A percentile compares a stretch with the other conserved stretches of the same genome.
Conservation (phyloP, 2,329 filamentous ascomycete species). For the Pyrenochaeta sp. region DNA sequence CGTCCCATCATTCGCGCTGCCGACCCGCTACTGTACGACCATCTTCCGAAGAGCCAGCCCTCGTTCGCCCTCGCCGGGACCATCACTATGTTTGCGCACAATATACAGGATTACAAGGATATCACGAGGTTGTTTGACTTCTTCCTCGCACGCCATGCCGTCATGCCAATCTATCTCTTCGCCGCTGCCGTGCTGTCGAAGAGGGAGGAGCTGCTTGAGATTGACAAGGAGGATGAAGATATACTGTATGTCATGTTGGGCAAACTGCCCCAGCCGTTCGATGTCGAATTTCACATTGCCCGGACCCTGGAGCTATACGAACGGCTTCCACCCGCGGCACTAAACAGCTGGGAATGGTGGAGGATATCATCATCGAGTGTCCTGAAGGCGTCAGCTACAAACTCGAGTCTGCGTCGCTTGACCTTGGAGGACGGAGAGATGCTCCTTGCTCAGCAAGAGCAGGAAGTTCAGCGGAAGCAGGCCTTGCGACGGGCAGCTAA, state of each 20-base stretch:
- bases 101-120: slow-evolving; percentile 87
- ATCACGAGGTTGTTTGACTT: slow-evolving; percentile 94
- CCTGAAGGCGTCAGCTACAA: slow-evolving; percentile 78
- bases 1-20: slow-evolving; percentile 79
- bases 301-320: slow-evolving; percentile 71
- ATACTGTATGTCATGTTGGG: slow-evolving; percentile 90
- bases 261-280: slow-evolving; percentile 81
- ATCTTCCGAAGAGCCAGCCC: slow-evolving; percentile 81
- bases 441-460: slow-evolving; percentile 75
- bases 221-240: slow-evolving; percentile 77
- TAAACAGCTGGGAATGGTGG: slow-evolving; percentile 72
- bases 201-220: slow-evolving; percentile 83
- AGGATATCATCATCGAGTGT: slow-evolving; percentile 78
- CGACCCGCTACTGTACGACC: slow-evolving; percentile 75
- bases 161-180: slow-evolving; percentile 90
- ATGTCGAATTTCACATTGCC: slow-evolving; percentile 79
- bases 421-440: slow-evolving; percentile 70
- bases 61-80: slow-evolving; percentile 95
- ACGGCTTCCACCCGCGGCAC: slow-evolving; percentile 73
- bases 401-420: slow-evolving; percentile 61
- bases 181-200: slow-evolving; percentile 77
- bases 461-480: slow-evolving; percentile 75
- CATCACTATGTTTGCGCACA: slow-evolving; percentile 95
- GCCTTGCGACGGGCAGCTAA: slow-evolving; percentile 48
- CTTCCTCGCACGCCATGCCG: slow-evolving; percentile 84